Conservation (phyloP, 768 basidiomycete genomes). For the Amanita pseudoporphyria region DNA sequence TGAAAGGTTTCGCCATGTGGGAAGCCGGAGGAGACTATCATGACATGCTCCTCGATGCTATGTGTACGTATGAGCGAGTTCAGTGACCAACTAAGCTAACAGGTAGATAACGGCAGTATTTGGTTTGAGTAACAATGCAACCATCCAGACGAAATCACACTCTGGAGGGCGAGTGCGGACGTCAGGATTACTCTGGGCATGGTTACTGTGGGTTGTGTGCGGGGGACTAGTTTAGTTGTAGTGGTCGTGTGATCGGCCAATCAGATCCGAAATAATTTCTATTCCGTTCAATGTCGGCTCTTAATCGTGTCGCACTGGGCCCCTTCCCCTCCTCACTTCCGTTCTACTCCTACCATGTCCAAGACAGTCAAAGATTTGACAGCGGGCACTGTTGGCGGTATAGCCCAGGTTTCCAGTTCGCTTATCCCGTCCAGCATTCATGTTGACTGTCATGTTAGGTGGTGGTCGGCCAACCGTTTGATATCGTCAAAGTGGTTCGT, state of each 20-base stretch:
- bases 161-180: not conserved
- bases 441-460: slow-evolving; percentile 36
- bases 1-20: slow-evolving; percentile 68
- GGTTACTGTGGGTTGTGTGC: not conserved
- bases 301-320: not conserved
- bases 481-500: slow-evolving; percentile 94
- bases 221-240: not conserved
- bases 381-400: slow-evolving; percentile 86
- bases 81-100: not conserved
- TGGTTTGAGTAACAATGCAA: not conserved
- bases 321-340: not conserved
- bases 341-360: slow-evolving; percentile 25
- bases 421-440: slow-evolving; percentile 9
- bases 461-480: slow-evolving; percentile 89
- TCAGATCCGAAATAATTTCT: not conserved
- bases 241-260: not conserved
- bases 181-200: not conserved
- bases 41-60: slow-evolving; percentile 54
- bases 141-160: too few species aligned
- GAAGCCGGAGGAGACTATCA: slow-evolving; percentile 58
- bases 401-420: slow-evolving; percentile 54
- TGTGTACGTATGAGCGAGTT: slow-evolving; percentile 24
- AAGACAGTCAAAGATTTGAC: slow-evolving; percentile 81
- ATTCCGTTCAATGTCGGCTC: not conserved
- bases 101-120: not conserved